Conservation (phyloP, 1,139 yeast species). For the Kodamaea plutei region DNA sequence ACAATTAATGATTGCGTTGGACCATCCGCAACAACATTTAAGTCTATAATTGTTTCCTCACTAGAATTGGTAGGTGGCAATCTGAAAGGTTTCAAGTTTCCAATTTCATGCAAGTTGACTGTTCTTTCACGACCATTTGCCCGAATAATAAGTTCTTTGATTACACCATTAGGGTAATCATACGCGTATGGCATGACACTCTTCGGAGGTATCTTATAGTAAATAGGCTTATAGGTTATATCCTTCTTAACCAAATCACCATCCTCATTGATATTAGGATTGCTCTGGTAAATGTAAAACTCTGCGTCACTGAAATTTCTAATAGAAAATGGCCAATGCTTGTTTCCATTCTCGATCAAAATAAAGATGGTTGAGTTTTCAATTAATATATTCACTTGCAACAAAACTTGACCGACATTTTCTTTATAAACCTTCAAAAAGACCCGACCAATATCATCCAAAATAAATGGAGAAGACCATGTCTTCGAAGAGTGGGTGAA, state of each 20-base stretch:
- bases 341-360: constrained; percentile 66
- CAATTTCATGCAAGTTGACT: constrained; percentile 87
- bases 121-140: constrained; percentile 72
- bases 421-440: constrained; percentile 66
- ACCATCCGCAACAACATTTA: constrained; percentile 95
- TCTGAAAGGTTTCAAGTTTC: constrained; percentile 83
- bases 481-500: constrained; percentile 55
- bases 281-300: constrained; percentile 79
- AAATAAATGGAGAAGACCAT: constrained; percentile 87
- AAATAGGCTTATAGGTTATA: constrained; percentile 63
- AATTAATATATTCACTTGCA: constrained; percentile 68
- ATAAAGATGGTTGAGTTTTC: constrained; percentile 82
- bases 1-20: constrained; percentile 87
- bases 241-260: constrained; percentile 54
- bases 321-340: constrained; percentile 89
- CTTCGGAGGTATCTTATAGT: constrained; percentile 76
- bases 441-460: constrained; percentile 79
- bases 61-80: constrained; percentile 48
- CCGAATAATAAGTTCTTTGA: constrained; percentile 74
- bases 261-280: constrained; percentile 72
- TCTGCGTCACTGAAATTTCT: constrained; percentile 85
- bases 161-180: constrained; percentile 90
- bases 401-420: constrained; percentile 60
- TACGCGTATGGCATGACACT: constrained; percentile 98
- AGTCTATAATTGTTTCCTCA: constrained; percentile 60